These are phyloP conservation scores for Ogataea methylovora DNA, from an alignment of 805 yeast genomes.

Conservation along the genomic window DNA sequence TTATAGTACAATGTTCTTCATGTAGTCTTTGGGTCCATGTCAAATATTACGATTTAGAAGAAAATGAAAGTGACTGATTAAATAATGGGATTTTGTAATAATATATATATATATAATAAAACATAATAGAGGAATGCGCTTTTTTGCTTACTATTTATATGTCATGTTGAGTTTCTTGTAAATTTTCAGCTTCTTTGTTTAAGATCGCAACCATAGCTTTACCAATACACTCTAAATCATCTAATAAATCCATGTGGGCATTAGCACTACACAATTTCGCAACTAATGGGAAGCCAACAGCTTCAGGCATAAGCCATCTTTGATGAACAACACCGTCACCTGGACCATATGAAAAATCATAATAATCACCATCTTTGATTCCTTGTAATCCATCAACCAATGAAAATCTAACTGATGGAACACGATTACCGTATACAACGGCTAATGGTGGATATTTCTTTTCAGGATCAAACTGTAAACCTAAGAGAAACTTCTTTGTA, in stretches of 20 bases:
- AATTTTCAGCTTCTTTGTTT: constrained; percentile 36
- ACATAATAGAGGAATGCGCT: no score
- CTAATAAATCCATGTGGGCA: constrained; percentile 78
- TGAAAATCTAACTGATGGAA: constrained; percentile 83
- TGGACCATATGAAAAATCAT: constrained; percentile 73
- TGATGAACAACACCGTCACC: constrained; percentile 93
- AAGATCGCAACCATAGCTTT: constrained; percentile 59
- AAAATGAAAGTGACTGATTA: constrained; percentile 1
- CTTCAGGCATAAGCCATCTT: constrained; percentile 74
- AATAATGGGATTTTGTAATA: neutral
- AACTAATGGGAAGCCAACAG: constrained; percentile 58
- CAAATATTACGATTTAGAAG: constrained; percentile 45
- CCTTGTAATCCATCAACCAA: constrained; percentile 55
- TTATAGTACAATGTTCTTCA: constrained; percentile 71
- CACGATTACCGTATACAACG: constrained; percentile 68
- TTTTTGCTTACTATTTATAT: no score
- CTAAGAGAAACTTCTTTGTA: constrained; percentile 50
- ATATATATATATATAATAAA: neutral
- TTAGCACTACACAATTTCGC: constrained; percentile 55
- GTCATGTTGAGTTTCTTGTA: neutral
- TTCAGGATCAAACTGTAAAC: constrained; percentile 44
- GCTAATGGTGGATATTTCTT: constrained; percentile 77
- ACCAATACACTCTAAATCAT: constrained; percentile 67
- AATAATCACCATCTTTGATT: constrained; percentile 64
- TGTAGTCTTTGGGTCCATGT: constrained; percentile 87